Conservation (phyloP, 116 monocot genomes). For the Iris pallida region DNA sequence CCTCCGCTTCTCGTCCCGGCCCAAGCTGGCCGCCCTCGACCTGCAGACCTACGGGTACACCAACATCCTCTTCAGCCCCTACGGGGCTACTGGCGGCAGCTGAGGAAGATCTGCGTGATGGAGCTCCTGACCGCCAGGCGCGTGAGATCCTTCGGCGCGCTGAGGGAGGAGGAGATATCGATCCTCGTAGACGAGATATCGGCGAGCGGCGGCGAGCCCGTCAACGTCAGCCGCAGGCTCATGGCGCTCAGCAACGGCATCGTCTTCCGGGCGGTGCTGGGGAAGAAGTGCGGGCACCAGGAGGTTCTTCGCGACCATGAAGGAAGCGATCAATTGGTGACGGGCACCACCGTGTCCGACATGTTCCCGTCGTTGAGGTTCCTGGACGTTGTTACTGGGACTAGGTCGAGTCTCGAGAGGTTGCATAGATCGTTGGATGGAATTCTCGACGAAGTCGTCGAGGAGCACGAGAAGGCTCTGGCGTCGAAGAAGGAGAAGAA, state of each 20-base stretch:
- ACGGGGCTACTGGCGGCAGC: constrained; percentile 10
- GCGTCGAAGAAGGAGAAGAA: neutral
- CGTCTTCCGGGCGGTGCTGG: neutral
- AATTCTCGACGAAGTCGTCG: neutral
- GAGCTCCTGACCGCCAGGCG: constrained; percentile 3
- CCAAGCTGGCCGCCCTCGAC: neutral
- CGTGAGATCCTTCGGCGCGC: neutral
- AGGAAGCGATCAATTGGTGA: neutral
- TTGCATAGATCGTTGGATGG: neutral
- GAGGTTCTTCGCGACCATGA: neutral
- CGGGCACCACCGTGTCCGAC: neutral
- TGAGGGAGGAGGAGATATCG: constrained; percentile 1
- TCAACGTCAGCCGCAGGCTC: neutral
- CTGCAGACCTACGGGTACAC: neutral
- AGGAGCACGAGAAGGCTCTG: constrained; percentile 5
- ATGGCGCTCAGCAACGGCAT: neutral
- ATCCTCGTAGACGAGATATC: neutral
- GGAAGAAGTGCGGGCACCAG: neutral
- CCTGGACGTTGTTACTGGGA: neutral
- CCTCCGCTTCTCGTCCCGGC: constrained; percentile 1
- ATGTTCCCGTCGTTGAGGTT: constrained; percentile 3
- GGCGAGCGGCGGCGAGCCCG: neutral
- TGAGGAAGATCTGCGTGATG: constrained; percentile 1
- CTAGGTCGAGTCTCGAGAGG: neutral
- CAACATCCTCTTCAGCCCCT: constrained; percentile 5